phyloP scores from a whole-genome alignment of 2,329 filamentous ascomycete species.

The Tothia fuscella region DNA sequence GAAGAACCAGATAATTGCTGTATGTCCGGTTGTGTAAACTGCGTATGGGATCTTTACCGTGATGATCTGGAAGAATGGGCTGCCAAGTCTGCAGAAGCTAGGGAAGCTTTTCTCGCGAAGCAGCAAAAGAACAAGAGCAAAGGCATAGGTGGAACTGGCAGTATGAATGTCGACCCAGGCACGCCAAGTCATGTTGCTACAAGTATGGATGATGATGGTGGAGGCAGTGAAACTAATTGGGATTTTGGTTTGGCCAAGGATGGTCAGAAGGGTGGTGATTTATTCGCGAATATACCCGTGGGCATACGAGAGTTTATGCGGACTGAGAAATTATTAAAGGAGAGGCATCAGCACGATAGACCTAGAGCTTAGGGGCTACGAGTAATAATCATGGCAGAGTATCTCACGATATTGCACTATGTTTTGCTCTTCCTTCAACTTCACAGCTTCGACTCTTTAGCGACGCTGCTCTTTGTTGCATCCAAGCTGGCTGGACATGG shows the following conservation, averaged over 20 bases:
- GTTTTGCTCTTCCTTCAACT: no score
- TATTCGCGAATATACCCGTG: constrained; percentile 74
- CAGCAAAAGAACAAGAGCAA: constrained; percentile 18
- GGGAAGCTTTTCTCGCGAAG: constrained; percentile 36
- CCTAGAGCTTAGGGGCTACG: no score
- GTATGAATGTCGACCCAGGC: constrained; percentile 24
- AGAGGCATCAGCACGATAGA: constrained; percentile 52
- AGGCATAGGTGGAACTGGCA: constrained; percentile 22
- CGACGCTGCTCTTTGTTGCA: no score
- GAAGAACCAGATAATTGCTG: constrained; percentile 95
- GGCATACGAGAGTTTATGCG: constrained; percentile 97
- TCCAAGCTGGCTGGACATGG: no score
- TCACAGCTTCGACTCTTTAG: no score
- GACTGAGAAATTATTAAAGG: constrained; percentile 80
- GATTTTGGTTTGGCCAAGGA: constrained; percentile 23
- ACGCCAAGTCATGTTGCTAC: constrained; percentile 38
- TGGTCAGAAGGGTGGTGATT: constrained; percentile 42
- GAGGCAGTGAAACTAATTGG: constrained; percentile 63
- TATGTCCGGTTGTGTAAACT: constrained; percentile 97
- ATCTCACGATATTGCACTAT: no score
- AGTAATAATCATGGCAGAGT: no score
- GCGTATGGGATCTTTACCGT: constrained; percentile 84
- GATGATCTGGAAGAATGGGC: constrained; percentile 92
- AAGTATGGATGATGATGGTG: constrained; percentile 72
- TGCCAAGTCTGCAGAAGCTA: constrained; percentile 50